These are phyloP conservation scores for Corymbia maculata DNA, from an alignment of 345 rosid genomes.

Conservation along the genomic window DNA sequence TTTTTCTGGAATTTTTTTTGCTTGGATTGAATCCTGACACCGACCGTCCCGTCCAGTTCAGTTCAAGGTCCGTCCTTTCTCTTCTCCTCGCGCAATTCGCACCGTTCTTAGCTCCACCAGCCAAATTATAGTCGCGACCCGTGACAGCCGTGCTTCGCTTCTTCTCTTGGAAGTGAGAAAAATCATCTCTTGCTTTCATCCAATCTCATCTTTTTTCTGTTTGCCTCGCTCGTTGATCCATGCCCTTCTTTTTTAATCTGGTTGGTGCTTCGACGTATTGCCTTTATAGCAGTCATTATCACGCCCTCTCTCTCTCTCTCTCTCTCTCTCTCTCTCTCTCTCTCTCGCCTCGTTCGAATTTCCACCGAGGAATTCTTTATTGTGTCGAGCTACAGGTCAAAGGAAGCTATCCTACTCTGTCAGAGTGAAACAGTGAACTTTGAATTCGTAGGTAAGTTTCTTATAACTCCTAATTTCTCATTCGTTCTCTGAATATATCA, in stretches of 20 bases:
- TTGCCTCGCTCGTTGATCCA: background rate
- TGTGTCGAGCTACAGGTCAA: background rate
- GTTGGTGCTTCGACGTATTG: background rate
- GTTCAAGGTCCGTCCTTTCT: background rate
- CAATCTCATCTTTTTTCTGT: background rate
- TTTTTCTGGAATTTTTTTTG: background rate
- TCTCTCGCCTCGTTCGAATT: background rate
- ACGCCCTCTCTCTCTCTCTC: background rate
- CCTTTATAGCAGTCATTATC: background rate
- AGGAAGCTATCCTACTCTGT: background rate
- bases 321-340: background rate
- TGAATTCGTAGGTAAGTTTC: background rate
- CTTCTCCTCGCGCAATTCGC: background rate
- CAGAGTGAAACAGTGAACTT: background rate
- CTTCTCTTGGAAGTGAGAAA: background rate
- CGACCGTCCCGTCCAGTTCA: background rate
- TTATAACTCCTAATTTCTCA: background rate
- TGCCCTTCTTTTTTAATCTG: background rate
- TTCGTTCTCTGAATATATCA: background rate
- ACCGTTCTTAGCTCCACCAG: background rate
- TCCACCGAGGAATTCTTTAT: background rate
- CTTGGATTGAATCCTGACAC: background rate
- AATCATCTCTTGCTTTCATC: background rate
- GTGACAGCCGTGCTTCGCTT: background rate
- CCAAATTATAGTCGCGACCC: background rate